Base-by-base conservation (phyloP, 2,329 filamentous ascomycete genomes). In the Periglandula ipomoeae region DNA sequence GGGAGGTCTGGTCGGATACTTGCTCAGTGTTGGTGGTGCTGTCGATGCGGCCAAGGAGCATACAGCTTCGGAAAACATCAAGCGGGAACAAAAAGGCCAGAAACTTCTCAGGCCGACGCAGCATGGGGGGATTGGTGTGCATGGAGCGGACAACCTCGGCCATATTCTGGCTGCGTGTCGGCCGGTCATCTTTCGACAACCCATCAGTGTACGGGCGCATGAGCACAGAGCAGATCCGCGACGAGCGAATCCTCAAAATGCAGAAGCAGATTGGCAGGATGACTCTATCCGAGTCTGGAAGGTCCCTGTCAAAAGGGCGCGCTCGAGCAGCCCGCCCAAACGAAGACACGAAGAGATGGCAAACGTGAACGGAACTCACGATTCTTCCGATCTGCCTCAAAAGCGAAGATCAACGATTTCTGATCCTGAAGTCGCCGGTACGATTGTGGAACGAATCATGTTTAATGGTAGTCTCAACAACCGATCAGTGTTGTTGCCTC, bases 281-380 rank as follows among this genome's bases (percentile, higher is more conserved):
- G 73, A 79, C 10, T 82, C 84, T 53, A 80, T 96, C 49, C 81
- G 82, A 50, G 85, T 96, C 1, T 97, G 91, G 91, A 84, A 88
- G 41, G 74, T 97, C 59, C 78, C 86, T 0, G 66, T 64, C 20
- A 58, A 50, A 39, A 58, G 60, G 38, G 53, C 56, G 17, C 57
- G 61, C 5, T 65, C 66, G 1, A 61, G 58, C 51, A 68, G 63
- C 39, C 65, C 66, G 2, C 59, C 55, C 30, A 69, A 69, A 52
- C 66, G 66, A 15, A 56, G 57, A 15, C 56, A 58, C 27, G 52
- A 56, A 15, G 50, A 56, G 6, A 46, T 44, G 15, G 50, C 50
- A 13, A 50, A 56, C 22, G 44, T 30, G 5, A n/a, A 46, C 19
- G 41, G n/a, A 9, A 20, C n/a, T 10, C 13, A 45, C 7, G 44